Base-by-base conservation (phyloP, 768 basidiomycete genomes). In the Epithele typhae region DNA sequence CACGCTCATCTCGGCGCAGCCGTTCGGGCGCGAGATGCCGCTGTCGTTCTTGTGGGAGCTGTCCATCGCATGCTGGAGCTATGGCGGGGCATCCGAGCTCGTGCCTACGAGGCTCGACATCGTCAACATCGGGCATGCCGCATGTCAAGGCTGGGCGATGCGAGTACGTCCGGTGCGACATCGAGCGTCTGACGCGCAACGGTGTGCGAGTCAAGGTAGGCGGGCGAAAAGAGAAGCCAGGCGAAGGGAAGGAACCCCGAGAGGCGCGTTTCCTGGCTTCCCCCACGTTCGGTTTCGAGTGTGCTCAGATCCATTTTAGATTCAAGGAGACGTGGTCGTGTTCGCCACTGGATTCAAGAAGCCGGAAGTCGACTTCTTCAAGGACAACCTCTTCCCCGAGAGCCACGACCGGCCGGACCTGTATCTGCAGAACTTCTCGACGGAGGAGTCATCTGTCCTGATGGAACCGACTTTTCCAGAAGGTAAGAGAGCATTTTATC, bases 371-470 rank as follows among this genome's bases (percentile, higher is more conserved):
- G 64, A 67, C 34, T 78, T 81, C 57, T 56, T 79, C 45, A 67
- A 70, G 5, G 49, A 68, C 2, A 69, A 74, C 19, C 58, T 79
- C 34, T 79, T 79, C 60, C 76, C 77, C 0, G 70, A 74, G 37
- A 69, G 65, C 5, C 74, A 76, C 43, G 65, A 75, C 65, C 65
- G 74, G n/a, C 76, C 77, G n/a, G 66, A 75, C 43, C 51, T 78
- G 40, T 78, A 79, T 50, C 65, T 78, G 12, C 77, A 79, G 49
- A 79, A 76, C 57, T 79, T 81, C 62, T 67, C 70, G 15, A 73
- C 72, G 0, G 73, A 76, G 53, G 76, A 79, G 57, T 78, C 75
- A 74, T 70, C 69, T 2, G 57, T 78, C 1, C 60, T 78, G 23
- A 58, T 71, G 59, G n/a, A n/a, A n/a, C n/a, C n/a, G n/a, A n/a